Conservation (phyloP, 78 protist genomes). For the Neovahlkampfia damariscottae region DNA sequence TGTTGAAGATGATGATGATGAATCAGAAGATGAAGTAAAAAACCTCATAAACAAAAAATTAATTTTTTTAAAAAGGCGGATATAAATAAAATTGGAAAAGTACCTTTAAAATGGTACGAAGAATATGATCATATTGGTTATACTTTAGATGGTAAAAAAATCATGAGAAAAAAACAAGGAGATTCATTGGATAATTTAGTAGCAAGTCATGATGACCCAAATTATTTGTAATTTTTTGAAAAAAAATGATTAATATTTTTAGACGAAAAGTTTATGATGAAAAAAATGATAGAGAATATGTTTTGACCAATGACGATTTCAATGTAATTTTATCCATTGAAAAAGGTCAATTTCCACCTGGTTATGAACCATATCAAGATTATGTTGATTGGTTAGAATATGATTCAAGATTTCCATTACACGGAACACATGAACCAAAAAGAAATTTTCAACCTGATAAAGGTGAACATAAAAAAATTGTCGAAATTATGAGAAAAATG, state of each 20-base stretch:
- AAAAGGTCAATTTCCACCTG: not conserved
- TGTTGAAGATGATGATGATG: not conserved
- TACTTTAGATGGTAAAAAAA: constrained; percentile 78
- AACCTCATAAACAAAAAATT: not conserved
- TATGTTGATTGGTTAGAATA: not conserved
- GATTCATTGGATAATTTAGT: constrained; percentile 65
- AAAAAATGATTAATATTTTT: no score
- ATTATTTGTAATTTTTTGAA: no score
- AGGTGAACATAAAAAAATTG: not conserved
- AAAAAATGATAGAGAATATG: constrained; percentile 48
- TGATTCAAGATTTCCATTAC: not conserved
- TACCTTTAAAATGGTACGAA: constrained; percentile 90
- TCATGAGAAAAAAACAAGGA: constrained; percentile 34
- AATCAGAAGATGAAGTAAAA: not conserved
- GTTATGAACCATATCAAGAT: constrained; percentile 14
- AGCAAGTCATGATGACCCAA: constrained; percentile 31
- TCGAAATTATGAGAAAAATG: not conserved
- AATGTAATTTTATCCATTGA: constrained; percentile 50
- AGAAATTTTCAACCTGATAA: not conserved
- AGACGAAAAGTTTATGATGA: constrained; percentile 69
- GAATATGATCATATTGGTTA: constrained; percentile 92
- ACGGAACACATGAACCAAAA: not conserved
- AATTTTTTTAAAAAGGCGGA: not conserved
- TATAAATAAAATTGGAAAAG: constrained; percentile 61
- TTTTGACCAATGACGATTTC: constrained; percentile 56